Percentiles rank a stretch among this genome's conserved stretches.
These are phyloP conservation scores for Blastocrithidia nonstop DNA, from an alignment of 208 protist genomes.

Conservation along the genomic window DNA sequence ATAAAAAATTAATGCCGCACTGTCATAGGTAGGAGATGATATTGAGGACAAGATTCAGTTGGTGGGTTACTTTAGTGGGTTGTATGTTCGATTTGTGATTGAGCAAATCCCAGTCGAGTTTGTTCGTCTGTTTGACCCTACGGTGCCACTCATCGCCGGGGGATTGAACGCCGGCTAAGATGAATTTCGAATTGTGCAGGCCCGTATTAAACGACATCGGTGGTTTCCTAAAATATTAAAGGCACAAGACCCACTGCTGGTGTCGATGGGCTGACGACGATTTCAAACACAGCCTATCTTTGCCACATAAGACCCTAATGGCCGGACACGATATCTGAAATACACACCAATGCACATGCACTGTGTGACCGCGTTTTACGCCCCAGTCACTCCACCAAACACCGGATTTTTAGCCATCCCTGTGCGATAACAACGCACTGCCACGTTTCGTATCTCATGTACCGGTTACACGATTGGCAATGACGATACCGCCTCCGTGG, in stretches of 20 bases:
- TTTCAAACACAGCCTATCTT: conserved; percentile 95
- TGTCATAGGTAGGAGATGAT: conserved; percentile 71
- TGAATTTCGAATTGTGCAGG: conserved; percentile 87
- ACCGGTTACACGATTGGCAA: conserved; percentile 96
- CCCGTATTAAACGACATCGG: conserved; percentile 95
- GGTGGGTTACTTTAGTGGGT: conserved; percentile 87
- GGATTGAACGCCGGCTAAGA: conserved; percentile 93
- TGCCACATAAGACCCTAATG: conserved; percentile 92
- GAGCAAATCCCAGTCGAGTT: conserved; percentile 93
- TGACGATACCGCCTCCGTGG: conserved; percentile 84
- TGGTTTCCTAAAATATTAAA: conserved; percentile 98
- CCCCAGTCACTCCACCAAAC: conserved; percentile 91
- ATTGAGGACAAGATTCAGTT: conserved; percentile 73
- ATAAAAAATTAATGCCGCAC: conserved; percentile 52
- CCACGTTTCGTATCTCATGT: conserved; percentile 89
- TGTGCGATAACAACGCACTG: conserved; percentile 19
- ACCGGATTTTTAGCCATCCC: conserved; percentile 93
- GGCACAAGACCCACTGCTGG: conserved; percentile 95
- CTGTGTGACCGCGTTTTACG: conserved; percentile 96
- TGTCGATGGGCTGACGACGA: conserved; percentile 98
- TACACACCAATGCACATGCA: conserved; percentile 99
- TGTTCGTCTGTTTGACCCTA: conserved; percentile 79
- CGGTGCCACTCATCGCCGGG: conserved; percentile 85
- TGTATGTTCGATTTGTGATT: conserved; percentile 95
- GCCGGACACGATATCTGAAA: conserved; percentile 95